Conservation (phyloP, 805 yeast genomes). For the Kazachstania bromeliacearum region DNA sequence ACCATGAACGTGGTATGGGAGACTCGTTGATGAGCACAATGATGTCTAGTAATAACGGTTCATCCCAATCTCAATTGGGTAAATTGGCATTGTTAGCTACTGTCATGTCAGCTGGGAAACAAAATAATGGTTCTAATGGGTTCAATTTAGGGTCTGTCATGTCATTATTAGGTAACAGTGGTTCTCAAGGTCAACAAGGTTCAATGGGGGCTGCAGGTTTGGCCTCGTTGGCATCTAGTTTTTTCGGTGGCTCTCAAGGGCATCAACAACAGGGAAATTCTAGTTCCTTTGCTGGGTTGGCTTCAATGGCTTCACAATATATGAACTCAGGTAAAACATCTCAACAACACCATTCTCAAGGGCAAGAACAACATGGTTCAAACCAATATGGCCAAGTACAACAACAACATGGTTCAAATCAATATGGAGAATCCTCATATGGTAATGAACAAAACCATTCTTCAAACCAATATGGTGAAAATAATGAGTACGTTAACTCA, state of each 20-base stretch:
- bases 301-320: conserved; percentile 15
- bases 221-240: conserved; percentile 21
- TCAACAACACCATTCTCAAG: conserved; percentile 1
- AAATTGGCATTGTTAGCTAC: conserved; percentile 24
- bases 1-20: conserved; percentile 14
- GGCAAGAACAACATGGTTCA: neutral
- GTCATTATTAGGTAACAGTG: conserved; percentile 14
- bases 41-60: conserved; percentile 15
- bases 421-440: conserved; percentile 3
- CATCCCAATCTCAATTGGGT: conserved; percentile 22
- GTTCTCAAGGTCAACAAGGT: conserved; percentile 4
- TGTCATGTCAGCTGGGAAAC: conserved; percentile 10
- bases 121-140: conserved; percentile 10
- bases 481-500: neutral
- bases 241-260: conserved; percentile 13
- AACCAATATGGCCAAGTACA: conserved; percentile 3
- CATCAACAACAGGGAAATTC: conserved; percentile 8
- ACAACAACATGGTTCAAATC: conserved; percentile 4
- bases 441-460: neutral
- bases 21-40: conserved; percentile 16
- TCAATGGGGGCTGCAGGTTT: conserved; percentile 16
- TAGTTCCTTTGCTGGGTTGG: conserved; percentile 13
- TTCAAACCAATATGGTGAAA: neutral
- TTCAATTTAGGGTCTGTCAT: conserved; percentile 17
- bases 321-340: conserved; percentile 4